Evolutionary conservation across 1,284 basidiomycete species (phyloP).

Genomic region (Sanghuangporus baumii): DNA sequence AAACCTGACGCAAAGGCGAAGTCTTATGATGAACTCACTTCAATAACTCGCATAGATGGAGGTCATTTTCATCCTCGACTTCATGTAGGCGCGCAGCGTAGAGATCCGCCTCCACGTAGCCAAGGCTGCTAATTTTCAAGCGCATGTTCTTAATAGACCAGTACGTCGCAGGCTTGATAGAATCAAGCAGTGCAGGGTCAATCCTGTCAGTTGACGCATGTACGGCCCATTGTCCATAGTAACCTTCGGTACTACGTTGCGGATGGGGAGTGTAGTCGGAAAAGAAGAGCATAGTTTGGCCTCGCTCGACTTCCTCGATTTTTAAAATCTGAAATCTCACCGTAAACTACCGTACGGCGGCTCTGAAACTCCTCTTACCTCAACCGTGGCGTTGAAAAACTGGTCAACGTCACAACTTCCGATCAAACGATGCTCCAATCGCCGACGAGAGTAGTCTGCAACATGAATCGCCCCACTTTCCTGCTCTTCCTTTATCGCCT

Average conservation of each 20-base stretch:
- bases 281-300: constrained; percentile 9
- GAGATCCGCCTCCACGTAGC: constrained; percentile 12
- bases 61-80: constrained; percentile 34
- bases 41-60: constrained; percentile 42
- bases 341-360: background rate
- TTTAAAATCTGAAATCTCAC: constrained; percentile 2
- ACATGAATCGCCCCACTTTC: constrained; percentile 5
- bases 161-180: constrained; percentile 9
- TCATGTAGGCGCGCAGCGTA: constrained; percentile 22
- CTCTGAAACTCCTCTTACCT: constrained; percentile 1
- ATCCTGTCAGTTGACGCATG: constrained; percentile 1
- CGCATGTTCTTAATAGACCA: constrained; percentile 15
- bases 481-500: constrained; percentile 12
- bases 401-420: constrained; percentile 5
- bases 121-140: constrained; percentile 7
- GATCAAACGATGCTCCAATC: constrained; percentile 7
- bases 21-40: constrained; percentile 35
- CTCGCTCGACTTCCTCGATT: background rate
- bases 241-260: background rate
- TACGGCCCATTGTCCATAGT: constrained; percentile 14
- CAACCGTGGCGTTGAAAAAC: constrained; percentile 17
- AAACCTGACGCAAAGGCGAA: background rate
- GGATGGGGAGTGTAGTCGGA: constrained; percentile 16
- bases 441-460: background rate
- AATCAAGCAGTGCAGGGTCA: background rate